phyloP scores from a whole-genome alignment of 2,329 filamentous ascomycete genomes.

The Sarocladium oryzae region DNA sequence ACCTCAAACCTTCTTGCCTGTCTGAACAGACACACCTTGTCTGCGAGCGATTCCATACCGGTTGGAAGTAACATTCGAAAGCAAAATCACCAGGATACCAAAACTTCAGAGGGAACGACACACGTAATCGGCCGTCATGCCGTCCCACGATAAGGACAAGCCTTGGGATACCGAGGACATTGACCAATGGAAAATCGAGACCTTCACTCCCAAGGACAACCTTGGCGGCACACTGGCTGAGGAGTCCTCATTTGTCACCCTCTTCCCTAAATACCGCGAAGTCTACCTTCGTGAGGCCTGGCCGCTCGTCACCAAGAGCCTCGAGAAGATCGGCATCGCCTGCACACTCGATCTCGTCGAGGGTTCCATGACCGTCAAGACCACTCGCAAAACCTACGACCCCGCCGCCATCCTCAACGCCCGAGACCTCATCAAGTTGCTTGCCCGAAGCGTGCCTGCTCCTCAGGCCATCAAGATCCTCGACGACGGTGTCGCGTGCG shows the following conservation, averaged over 20 bases:
- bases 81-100: background rate
- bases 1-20: too few species aligned
- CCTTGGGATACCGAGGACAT: slow-evolving; percentile 96
- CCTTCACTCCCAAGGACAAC: slow-evolving; percentile 84
- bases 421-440: slow-evolving; percentile 86
- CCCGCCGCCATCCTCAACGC: slow-evolving; percentile 91
- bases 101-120: background rate
- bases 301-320: slow-evolving; percentile 80
- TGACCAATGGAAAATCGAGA: slow-evolving; percentile 91
- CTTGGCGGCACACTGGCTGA: slow-evolving; percentile 78
- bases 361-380: slow-evolving; percentile 94
- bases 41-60: too few species aligned
- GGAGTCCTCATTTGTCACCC: slow-evolving; percentile 79
- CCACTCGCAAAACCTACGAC: slow-evolving; percentile 85
- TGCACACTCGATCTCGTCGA: slow-evolving; percentile 93
- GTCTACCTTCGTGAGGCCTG: slow-evolving; percentile 87
- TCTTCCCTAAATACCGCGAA: slow-evolving; percentile 97
- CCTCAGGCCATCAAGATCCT: slow-evolving; percentile 92
- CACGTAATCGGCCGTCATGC: slow-evolving; percentile 47
- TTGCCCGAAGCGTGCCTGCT: slow-evolving; percentile 85
- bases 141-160: slow-evolving; percentile 83
- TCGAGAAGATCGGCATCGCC: slow-evolving; percentile 82
- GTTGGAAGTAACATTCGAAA: too few species aligned
- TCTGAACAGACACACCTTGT: too few species aligned
- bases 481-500: slow-evolving; percentile 84